Evolutionary conservation across 441 rosid species (phyloP).

Genomic region (Jatropha multifida): DNA sequence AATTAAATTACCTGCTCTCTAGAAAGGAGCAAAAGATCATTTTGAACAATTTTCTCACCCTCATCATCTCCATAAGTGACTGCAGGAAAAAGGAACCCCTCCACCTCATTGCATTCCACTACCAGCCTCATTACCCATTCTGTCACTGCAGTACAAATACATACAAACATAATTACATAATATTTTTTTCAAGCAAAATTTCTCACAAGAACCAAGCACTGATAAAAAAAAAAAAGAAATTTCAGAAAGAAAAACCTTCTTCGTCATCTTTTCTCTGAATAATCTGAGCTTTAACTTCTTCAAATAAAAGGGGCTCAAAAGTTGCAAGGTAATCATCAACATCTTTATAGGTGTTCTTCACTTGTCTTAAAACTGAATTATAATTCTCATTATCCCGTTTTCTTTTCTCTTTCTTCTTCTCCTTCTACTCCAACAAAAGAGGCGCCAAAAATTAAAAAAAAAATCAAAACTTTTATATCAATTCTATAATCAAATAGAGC

Average conservation of each 20-base stretch:
- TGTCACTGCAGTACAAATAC: constrained; percentile 40
- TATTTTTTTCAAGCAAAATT: not conserved
- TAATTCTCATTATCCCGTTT: constrained; percentile 19
- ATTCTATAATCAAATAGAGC: not conserved
- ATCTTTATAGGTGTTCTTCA: constrained; percentile 62
- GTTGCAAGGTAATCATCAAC: constrained; percentile 78
- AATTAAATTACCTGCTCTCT: constrained; percentile 61
- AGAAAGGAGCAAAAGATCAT: constrained; percentile 82
- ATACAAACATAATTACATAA: no score
- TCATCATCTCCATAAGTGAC: constrained; percentile 61
- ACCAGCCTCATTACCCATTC: constrained; percentile 68
- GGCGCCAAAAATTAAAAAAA: not conserved
- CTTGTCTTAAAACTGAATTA: constrained; percentile 41
- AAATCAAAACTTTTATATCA: not conserved
- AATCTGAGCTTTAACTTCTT: constrained; percentile 92
- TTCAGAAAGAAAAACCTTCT: constrained; percentile 45
- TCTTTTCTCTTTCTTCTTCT: constrained; percentile 28
- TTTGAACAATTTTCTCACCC: constrained; percentile 52
- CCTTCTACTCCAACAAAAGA: constrained; percentile 31
- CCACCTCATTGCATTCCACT: constrained; percentile 64
- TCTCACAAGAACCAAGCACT: not conserved
- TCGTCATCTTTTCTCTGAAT: constrained; percentile 69
- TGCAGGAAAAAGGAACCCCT: constrained; percentile 59
- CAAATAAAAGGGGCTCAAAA: constrained; percentile 85
- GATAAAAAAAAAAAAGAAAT: no score